phyloP scores from a whole-genome alignment of 164 flowering plant genomes.

The Kalanchoe fedtschenkoi region DNA sequence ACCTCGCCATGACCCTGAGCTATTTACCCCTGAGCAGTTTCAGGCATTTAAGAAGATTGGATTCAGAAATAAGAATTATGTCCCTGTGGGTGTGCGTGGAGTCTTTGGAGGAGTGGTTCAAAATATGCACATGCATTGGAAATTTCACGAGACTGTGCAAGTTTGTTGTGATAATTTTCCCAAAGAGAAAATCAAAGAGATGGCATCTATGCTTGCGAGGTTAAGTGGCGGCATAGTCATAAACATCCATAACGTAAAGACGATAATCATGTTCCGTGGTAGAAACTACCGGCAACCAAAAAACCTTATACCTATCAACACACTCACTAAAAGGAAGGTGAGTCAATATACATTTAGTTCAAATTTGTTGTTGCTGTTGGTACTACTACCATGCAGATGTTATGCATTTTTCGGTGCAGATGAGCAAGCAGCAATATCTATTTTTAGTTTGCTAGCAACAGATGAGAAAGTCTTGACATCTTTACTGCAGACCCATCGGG shows the following conservation, averaged over 20 bases:
- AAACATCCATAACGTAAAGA: slow-evolving; percentile 86
- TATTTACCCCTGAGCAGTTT: slow-evolving; percentile 83
- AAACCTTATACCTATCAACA: slow-evolving; percentile 86
- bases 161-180: slow-evolving; percentile 98
- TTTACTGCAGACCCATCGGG: neutral
- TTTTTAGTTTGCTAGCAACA: neutral
- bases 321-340: slow-evolving; percentile 97
- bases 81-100: slow-evolving; percentile 96
- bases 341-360: slow-evolving; percentile 7
- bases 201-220: slow-evolving; percentile 91
- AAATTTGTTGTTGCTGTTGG: neutral
- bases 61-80: slow-evolving; percentile 82
- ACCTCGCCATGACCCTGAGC: slow-evolving; percentile 95
- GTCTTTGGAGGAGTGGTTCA: slow-evolving; percentile 99
- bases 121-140: slow-evolving; percentile 99
- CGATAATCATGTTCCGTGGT: slow-evolving; percentile 97
- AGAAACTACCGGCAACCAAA: slow-evolving; percentile 97
- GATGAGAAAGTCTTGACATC: neutral
- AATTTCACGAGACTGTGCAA: slow-evolving; percentile 98
- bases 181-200: slow-evolving; percentile 93
- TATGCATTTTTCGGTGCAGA: neutral
- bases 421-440: neutral
- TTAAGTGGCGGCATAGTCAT: slow-evolving; percentile 95
- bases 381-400: neutral
- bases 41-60: slow-evolving; percentile 94